Conservation (phyloP, 352 stramenopile genomes). For the Globisporangium alternatum region DNA sequence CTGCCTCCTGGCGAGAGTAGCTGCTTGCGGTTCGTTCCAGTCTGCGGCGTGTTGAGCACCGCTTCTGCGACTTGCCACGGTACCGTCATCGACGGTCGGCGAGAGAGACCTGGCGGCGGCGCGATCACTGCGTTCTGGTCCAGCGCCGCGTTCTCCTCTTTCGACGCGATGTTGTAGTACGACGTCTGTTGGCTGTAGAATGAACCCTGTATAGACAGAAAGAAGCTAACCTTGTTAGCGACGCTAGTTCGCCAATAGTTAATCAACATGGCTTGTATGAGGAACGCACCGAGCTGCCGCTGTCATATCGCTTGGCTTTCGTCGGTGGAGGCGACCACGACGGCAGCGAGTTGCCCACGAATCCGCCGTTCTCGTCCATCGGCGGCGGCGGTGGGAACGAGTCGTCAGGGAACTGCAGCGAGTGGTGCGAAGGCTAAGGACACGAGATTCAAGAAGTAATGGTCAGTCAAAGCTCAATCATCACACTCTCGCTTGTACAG, state of each 20-base stretch:
- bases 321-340: slow-evolving; percentile 79
- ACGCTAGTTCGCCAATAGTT: not conserved
- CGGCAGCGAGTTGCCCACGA: slow-evolving; percentile 59
- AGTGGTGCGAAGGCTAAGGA: slow-evolving; percentile 21
- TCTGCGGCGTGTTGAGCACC: slow-evolving; percentile 80
- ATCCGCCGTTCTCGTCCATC: slow-evolving; percentile 59
- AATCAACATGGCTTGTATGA: too few species aligned
- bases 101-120: slow-evolving; percentile 66
- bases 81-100: slow-evolving; percentile 81
- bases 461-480: too few species aligned
- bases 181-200: slow-evolving; percentile 77
- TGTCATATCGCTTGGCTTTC: slow-evolving; percentile 70
- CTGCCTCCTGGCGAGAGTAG: slow-evolving; percentile 36
- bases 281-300: slow-evolving; percentile 18
- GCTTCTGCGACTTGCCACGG: slow-evolving; percentile 83
- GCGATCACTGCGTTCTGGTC: slow-evolving; percentile 71
- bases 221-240: not conserved
- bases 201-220: slow-evolving; percentile 23
- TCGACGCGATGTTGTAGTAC: slow-evolving; percentile 66
- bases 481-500: not conserved
- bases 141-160: slow-evolving; percentile 44
- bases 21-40: slow-evolving; percentile 60
- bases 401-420: slow-evolving; percentile 60
- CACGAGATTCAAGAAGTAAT: not conserved
- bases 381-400: slow-evolving; percentile 73